phyloP scores from a whole-genome alignment of 1,284 basidiomycete genomes.

The Pholiota adiposa region DNA sequence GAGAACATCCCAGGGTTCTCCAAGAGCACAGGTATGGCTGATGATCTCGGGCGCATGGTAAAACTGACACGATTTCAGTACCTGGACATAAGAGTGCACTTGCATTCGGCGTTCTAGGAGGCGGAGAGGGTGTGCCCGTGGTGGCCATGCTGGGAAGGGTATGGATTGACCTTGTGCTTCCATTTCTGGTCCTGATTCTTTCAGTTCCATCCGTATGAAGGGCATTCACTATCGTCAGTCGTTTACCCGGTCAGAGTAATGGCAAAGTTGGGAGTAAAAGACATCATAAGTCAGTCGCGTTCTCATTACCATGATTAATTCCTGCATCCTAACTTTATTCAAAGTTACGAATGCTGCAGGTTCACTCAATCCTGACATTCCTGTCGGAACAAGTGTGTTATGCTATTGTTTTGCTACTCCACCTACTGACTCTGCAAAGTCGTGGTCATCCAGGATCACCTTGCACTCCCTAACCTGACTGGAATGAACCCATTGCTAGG shows the following conservation, averaged over 20 bases:
- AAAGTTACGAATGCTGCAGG: constrained; percentile 88
- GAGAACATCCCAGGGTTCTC: constrained; percentile 67
- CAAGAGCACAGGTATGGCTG: constrained; percentile 67
- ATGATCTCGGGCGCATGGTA: neutral
- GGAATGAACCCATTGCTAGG: constrained; percentile 83
- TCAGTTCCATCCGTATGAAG: constrained; percentile 86
- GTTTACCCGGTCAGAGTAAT: constrained; percentile 81
- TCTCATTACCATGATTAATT: neutral
- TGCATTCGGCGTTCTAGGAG: constrained; percentile 77
- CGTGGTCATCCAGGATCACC: constrained; percentile 81
- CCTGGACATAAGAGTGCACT: constrained; percentile 76
- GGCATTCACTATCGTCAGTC: constrained; percentile 67
- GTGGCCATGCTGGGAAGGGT: constrained; percentile 87
- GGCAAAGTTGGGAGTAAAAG: constrained; percentile 72
- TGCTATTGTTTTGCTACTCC: neutral
- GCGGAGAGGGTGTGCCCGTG: constrained; percentile 62
- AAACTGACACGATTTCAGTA: constrained; percentile 43
- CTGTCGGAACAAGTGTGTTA: constrained; percentile 79
- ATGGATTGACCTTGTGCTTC: constrained; percentile 21
- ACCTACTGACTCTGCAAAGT: constrained; percentile 44
- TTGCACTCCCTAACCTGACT: constrained; percentile 78
- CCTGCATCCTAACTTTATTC: constrained; percentile 1
- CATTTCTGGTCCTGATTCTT: constrained; percentile 5
- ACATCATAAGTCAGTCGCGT: constrained; percentile 67
- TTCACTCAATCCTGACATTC: constrained; percentile 69